A percentile compares a stretch with the other conserved stretches of the same genome.
These are phyloP conservation scores for Plasmodium sp. DNA, from an alignment of 169 alveolate genomes.

Conservation along the genomic window DNA sequence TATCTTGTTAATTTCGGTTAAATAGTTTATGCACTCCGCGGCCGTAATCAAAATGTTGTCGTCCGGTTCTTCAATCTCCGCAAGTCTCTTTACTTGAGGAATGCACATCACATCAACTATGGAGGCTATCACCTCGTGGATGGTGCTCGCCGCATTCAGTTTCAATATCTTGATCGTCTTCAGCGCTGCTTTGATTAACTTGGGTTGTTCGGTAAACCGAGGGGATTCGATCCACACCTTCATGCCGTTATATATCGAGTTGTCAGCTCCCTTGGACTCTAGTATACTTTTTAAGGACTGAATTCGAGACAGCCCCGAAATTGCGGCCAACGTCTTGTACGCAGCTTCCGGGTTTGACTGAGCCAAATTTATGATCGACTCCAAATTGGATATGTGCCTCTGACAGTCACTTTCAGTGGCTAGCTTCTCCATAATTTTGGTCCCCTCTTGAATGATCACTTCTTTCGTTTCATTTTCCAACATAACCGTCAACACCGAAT, in stretches of 20 bases:
- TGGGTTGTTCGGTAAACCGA: conserved; percentile 85
- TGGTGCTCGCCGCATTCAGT: conserved; percentile 73
- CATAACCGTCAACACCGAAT: conserved; percentile 90
- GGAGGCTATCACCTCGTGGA: conserved; percentile 73
- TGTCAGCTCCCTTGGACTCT: conserved; percentile 75
- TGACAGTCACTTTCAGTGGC: conserved; percentile 91
- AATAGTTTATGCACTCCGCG: conserved; percentile 81
- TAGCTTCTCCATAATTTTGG: conserved; percentile 87
- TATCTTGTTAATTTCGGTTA: conserved; percentile 83
- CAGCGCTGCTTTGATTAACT: conserved; percentile 87
- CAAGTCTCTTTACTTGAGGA: conserved; percentile 87
- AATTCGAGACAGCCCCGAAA: conserved; percentile 90
- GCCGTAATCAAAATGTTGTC: conserved; percentile 88
- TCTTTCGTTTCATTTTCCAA: conserved; percentile 89
- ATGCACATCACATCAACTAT: conserved; percentile 85
- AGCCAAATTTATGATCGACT: conserved; percentile 81
- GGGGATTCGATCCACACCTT: conserved; percentile 87
- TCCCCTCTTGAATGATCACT: conserved; percentile 87
- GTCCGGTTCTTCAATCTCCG: conserved; percentile 89
- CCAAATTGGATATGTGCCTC: conserved; percentile 85
- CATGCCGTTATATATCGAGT: conserved; percentile 82
- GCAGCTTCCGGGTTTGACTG: conserved; percentile 88
- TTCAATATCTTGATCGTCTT: conserved; percentile 82
- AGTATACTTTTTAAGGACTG: conserved; percentile 80
- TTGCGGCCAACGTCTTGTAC: conserved; percentile 90